Conservation (phyloP, 352 stramenopile genomes). For the Aphanomyces astaci region DNA sequence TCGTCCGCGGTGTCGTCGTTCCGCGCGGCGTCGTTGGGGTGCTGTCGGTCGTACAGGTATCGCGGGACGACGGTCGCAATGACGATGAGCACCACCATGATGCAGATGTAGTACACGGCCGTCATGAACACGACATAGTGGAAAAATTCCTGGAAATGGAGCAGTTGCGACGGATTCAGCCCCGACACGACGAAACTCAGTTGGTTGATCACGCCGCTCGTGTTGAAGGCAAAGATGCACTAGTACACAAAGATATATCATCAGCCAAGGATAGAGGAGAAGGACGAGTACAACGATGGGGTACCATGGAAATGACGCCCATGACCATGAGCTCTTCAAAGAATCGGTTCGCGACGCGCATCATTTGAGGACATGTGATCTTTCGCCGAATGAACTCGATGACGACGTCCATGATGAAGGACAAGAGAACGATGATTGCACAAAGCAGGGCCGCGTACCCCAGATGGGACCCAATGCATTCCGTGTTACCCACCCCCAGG, state of each 20-base stretch:
- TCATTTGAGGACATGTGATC: slow-evolving; percentile 72
- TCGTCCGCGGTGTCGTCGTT: background rate
- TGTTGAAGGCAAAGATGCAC: slow-evolving; percentile 79
- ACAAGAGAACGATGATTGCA: slow-evolving; percentile 66
- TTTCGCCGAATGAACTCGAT: slow-evolving; percentile 41
- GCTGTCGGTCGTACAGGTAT: slow-evolving; percentile 38
- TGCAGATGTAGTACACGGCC: slow-evolving; percentile 86
- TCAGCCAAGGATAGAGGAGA: too few relatives aligned
- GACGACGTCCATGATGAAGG: slow-evolving; percentile 48
- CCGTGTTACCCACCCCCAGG: slow-evolving; percentile 68
- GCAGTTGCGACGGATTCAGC: slow-evolving; percentile 48
- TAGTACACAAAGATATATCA: too few relatives aligned
- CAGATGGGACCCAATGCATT: slow-evolving; percentile 69
- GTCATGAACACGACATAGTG: slow-evolving; percentile 86
- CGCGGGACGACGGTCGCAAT: slow-evolving; percentile 77
- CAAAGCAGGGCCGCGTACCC: slow-evolving; percentile 65
- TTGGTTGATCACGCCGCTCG: slow-evolving; percentile 52
- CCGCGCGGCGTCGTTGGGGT: background rate
- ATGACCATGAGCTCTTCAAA: slow-evolving; percentile 86
- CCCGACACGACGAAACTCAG: slow-evolving; percentile 35
- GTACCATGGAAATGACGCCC: slow-evolving; percentile 78
- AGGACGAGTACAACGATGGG: background rate
- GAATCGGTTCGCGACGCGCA: slow-evolving; percentile 75
- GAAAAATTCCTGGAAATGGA: slow-evolving; percentile 87
- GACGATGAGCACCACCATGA: slow-evolving; percentile 75